These are phyloP conservation scores for Paxillus ammoniavirescens DNA, from an alignment of 768 basidiomycete genomes.

Conservation along the genomic window DNA sequence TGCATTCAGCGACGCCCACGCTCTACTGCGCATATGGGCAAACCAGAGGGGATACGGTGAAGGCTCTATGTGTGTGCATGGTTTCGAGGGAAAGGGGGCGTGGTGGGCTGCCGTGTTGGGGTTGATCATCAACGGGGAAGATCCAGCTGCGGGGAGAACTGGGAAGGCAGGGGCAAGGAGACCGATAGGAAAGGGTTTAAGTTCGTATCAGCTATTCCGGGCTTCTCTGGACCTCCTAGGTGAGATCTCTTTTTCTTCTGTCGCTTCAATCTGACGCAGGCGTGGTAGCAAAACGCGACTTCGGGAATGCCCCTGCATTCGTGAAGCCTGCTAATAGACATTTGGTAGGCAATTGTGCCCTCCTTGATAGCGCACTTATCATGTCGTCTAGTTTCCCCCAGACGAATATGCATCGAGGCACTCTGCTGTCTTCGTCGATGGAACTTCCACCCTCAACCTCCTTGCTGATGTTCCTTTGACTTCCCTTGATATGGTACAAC, in stretches of 20 bases:
- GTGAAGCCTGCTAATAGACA: conserved; percentile 56
- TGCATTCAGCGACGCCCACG: conserved; percentile 69
- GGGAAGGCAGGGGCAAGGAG: conserved; percentile 39
- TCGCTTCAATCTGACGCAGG: conserved; percentile 9
- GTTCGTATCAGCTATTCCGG: conserved; percentile 88
- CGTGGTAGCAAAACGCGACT: conserved; percentile 66
- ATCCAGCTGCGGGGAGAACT: conserved; percentile 33
- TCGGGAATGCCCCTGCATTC: conserved; percentile 53
- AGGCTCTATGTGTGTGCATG: conserved; percentile 58
- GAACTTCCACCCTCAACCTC: conserved; percentile 73
- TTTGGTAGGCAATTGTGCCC: conserved; percentile 38
- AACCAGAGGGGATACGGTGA: conserved; percentile 77
- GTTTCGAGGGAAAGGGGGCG: conserved; percentile 65
- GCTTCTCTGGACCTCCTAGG: conserved; percentile 83
- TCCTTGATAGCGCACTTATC: conserved; percentile 1
- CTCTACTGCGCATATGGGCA: conserved; percentile 87
- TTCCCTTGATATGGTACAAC: conserved; percentile 72
- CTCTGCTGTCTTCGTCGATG: conserved; percentile 72
- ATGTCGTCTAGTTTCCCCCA: conserved; percentile 48
- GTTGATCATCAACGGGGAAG: conserved; percentile 67
- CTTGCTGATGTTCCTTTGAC: conserved; percentile 72
- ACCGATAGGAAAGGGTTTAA: conserved; percentile 75
- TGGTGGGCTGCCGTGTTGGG: conserved; percentile 70
- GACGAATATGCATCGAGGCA: conserved; percentile 53
- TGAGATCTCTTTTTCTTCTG: conserved; percentile 33